Evolutionary conservation across 2,329 filamentous ascomycete species (phyloP).

Genomic region (Diaporthe eres): DNA sequence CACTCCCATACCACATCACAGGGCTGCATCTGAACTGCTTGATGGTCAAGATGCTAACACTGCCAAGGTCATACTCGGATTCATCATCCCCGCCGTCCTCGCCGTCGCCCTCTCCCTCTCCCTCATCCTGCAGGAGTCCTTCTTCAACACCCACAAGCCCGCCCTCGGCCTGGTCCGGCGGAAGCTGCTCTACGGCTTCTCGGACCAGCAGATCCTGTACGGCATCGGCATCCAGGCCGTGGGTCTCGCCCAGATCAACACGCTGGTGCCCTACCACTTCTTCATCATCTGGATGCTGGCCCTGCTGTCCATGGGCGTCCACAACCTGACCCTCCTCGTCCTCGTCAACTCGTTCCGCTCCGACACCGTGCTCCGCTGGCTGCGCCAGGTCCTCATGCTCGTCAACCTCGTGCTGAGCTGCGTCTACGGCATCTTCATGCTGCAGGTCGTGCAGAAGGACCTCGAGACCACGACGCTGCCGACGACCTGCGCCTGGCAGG

Average conservation of each 20-base stretch:
- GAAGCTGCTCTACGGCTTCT: conserved; percentile 75
- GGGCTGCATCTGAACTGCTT: background rate
- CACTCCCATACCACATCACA: background rate
- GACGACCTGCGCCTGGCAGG: conserved; percentile 72
- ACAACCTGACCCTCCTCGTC: conserved; percentile 75
- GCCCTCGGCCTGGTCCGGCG: conserved; percentile 55
- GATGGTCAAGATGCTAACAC: conserved; percentile 2
- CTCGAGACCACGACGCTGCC: conserved; percentile 64
- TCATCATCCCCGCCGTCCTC: conserved; percentile 39
- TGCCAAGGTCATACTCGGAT: conserved; percentile 39
- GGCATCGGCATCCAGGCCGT: conserved; percentile 78
- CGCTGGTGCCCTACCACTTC: conserved; percentile 77
- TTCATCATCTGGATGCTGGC: conserved; percentile 77
- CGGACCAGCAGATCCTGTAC: conserved; percentile 78
- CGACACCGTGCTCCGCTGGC: conserved; percentile 77
- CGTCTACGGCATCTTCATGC: conserved; percentile 68
- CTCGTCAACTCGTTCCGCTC: conserved; percentile 76
- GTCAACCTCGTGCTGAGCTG: conserved; percentile 73
- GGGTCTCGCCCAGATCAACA: conserved; percentile 70
- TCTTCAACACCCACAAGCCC: conserved; percentile 32
- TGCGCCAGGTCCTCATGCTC: conserved; percentile 76
- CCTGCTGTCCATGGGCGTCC: conserved; percentile 74
- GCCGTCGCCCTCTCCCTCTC: conserved; percentile 39
- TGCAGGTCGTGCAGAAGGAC: conserved; percentile 67
- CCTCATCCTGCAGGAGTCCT: conserved; percentile 41